These are phyloP conservation scores for Sarcodon aspratus DNA, from an alignment of 768 basidiomycete species.

Conservation along the genomic window DNA sequence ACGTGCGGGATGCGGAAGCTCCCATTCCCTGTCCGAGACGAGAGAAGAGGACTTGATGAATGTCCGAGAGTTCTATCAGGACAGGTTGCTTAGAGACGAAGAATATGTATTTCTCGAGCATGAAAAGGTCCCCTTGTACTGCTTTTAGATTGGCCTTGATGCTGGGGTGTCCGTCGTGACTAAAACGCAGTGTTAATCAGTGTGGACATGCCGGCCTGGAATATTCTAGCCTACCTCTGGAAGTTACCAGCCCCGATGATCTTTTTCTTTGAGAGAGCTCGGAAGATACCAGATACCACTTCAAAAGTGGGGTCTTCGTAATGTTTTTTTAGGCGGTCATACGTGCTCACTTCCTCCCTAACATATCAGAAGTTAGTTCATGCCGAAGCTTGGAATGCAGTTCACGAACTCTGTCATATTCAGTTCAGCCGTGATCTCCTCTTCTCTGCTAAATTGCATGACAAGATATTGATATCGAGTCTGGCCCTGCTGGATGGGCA, in stretches of 20 bases:
- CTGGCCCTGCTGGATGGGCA: constrained; percentile 94
- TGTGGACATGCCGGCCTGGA: not conserved
- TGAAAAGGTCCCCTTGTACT: constrained; percentile 91
- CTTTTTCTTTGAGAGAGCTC: constrained; percentile 82
- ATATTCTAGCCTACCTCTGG: constrained; percentile 46
- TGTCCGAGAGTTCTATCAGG: constrained; percentile 82
- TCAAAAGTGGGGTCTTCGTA: constrained; percentile 95
- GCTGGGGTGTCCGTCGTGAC: constrained; percentile 84
- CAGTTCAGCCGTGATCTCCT: constrained; percentile 91
- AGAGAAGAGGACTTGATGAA: constrained; percentile 86
- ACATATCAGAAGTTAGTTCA: not conserved
- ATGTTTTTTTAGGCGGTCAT: constrained; percentile 81
- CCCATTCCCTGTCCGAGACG: constrained; percentile 83
- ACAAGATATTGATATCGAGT: constrained; percentile 97
- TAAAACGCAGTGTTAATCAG: constrained; percentile 17
- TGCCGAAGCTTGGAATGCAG: not conserved
- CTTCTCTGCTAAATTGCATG: constrained; percentile 96
- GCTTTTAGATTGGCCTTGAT: constrained; percentile 98
- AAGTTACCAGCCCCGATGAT: constrained; percentile 82
- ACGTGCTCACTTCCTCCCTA: constrained; percentile 68
- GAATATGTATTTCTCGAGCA: constrained; percentile 96
- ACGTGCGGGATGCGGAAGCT: constrained; percentile 78
- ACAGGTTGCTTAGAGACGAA: constrained; percentile 95
- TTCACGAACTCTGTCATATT: constrained; percentile 79
- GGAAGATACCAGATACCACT: constrained; percentile 90